Evolutionary conservation across 768 basidiomycete species (phyloP), one percentile per base, ranked within the genome.

Genomic region (Flagelloscypha sp.): DNA sequence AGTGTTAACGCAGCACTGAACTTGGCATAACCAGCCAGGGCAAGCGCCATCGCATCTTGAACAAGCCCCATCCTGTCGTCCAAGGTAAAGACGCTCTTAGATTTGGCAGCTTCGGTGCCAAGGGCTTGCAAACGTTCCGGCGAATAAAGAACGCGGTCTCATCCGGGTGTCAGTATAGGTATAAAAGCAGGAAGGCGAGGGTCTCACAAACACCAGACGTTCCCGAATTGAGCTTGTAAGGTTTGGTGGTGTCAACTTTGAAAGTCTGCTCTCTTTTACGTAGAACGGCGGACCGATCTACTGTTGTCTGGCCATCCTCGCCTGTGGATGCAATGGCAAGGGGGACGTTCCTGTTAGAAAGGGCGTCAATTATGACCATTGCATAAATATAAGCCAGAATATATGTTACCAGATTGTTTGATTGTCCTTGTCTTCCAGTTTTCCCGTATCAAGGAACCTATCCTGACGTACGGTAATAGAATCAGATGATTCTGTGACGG

Each of bases 181-280:
- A n/a, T 9, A 16, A 31, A 31, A 31, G 18, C n/a, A 16, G 4
- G 18, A 13, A 11, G 7, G 10, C 2, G 6, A 20, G n/a, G n/a
- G n/a, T n/a, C 76, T 32, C 38, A 79, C 78, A 84, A 37, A 83
- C 76, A 31, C 82, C 79, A 35, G 66, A 68, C 1, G 79, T 78
- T 29, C 74, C 72, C 5, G 75, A 74, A 45, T 85, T 85, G 33
- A 85, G 55, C 57, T 85, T 85, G 65, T 70, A 85, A 6, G 68
- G 57, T 40, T 61, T 68, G 41, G 51, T 64, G 15, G 68, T 72
- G 48, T 75, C 71, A 6, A 84, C 46, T 22, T 63, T 49, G 37
- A 81, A 61, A 18, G 58, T 64, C 16, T 54, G 59, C 49, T 79
- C 70, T 24, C 78, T 66, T 13, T 64, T 59, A 34, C 61, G 54